Evolutionary conservation across 805 yeast species (phyloP).

Genomic region (Ogataea chonburiensis): DNA sequence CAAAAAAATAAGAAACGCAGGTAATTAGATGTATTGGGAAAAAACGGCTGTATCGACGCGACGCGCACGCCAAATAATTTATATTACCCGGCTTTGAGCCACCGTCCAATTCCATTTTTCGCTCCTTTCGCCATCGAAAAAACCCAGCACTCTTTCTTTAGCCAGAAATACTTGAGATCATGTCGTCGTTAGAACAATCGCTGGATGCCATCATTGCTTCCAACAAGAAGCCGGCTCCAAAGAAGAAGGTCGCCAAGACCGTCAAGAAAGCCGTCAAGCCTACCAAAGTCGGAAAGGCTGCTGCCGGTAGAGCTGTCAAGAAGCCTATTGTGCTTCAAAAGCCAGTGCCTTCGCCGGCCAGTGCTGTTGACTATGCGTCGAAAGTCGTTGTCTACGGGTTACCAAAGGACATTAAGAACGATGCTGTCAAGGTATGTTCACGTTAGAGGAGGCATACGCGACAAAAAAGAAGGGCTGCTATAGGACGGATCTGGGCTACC

Average conservation of each 20-base stretch:
- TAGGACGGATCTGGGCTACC: slow-evolving; percentile 11
- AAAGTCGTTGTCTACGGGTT: slow-evolving; percentile 66
- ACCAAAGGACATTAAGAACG: slow-evolving; percentile 83
- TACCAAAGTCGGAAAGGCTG: slow-evolving; percentile 35
- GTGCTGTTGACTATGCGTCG: slow-evolving; percentile 51
- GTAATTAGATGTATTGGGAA: slow-evolving; percentile 6
- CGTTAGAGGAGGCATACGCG: slow-evolving; percentile 2
- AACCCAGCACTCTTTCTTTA: slow-evolving; percentile 5
- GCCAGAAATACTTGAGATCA: slow-evolving; percentile 27
- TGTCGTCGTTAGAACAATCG: slow-evolving; percentile 89
- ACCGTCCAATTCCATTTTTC: not conserved
- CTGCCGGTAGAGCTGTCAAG: slow-evolving; percentile 13
- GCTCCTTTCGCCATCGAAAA: slow-evolving; percentile 15
- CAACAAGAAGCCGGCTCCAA: slow-evolving; percentile 32
- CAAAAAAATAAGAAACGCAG: slow-evolving; percentile 2
- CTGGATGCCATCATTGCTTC: slow-evolving; percentile 90
- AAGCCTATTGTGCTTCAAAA: slow-evolving; percentile 17
- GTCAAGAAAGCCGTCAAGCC: slow-evolving; percentile 29
- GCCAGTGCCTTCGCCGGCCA: slow-evolving; percentile 21
- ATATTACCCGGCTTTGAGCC: slow-evolving; percentile 10
- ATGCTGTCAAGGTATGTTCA: slow-evolving; percentile 55
- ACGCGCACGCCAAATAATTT: too few relatives aligned
- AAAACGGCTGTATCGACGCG: slow-evolving; percentile 8
- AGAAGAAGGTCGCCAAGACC: slow-evolving; percentile 32
- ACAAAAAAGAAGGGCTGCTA: slow-evolving; percentile 1